Base-by-base conservation (phyloP, 164 flowering plant genomes). In the grape (Vitis vinifera) region DNA sequence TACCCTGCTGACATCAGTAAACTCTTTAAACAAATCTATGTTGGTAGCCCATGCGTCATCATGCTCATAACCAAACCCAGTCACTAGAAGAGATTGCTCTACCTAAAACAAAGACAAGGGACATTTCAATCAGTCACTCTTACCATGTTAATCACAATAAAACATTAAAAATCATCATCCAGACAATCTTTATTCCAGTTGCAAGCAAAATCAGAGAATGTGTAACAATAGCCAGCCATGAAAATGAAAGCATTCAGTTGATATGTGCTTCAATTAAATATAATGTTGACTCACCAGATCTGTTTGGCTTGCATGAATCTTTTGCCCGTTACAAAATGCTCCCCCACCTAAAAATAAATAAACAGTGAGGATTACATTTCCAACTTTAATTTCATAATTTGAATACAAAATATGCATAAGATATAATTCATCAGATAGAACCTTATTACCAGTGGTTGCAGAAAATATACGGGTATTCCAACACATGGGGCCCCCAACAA, bases 51-150 rank as follows among this genome's bases (percentile, higher is more conserved):
- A 94, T 71, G 99, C 84, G 78, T 92, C 94, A 84, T 94, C 97
- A 81, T 94, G 99, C 59, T 92, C 97, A 81, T 94, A 92, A 50
- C 99, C 97, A 80, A 94, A 94, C 7, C 99, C 99, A 63, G 99
- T 94, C 47, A 91, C 93, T n/a, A 92, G 84, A 79, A 94, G 94
- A 61, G 99, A 88, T 76, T 68, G 87, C 77, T 90, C 99, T 73
- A 94, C 94, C 99, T 92, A 69, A 53, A 71, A 69, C 51, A 68
- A 58, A 59, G 6, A 37, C 61, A 50, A 69, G 14, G 48, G n/a
- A 13, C 37, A 62, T 37, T 44, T 29, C 23, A 15, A 31, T 31
- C 50, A 15, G 48, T 15, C 15, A 15, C 17, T 14, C 14, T 14
- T 61, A 61, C 64, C 19, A 62, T 11, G 47, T 31, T 62, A 16